Evolutionary conservation across 225 moss, liverwort and hornwort genomes (phyloP).

Genomic region (Ulota crispa): DNA sequence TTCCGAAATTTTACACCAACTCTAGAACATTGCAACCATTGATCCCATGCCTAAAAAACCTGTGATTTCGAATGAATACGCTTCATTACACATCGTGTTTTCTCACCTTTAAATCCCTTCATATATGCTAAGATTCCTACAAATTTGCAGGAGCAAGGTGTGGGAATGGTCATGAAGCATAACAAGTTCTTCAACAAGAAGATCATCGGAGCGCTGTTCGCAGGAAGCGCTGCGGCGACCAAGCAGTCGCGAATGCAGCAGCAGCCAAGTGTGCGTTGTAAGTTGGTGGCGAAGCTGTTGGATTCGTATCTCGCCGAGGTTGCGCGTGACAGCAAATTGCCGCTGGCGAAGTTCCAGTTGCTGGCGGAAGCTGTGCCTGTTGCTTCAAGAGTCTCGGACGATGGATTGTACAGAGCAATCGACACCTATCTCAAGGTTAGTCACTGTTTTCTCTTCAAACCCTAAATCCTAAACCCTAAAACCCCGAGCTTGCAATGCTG

Average conservation of each 20-base stretch:
- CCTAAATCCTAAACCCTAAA: too few species aligned
- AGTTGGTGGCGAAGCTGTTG: slow-evolving; percentile 75
- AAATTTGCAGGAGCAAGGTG: slow-evolving; percentile 34
- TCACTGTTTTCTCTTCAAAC: background rate
- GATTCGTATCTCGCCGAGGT: slow-evolving; percentile 91
- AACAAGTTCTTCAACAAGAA: slow-evolving; percentile 36
- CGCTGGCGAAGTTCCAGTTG: slow-evolving; percentile 64
- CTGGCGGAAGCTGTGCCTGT: slow-evolving; percentile 76
- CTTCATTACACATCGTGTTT: background rate
- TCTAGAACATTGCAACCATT: background rate
- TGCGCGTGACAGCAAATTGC: slow-evolving; percentile 71
- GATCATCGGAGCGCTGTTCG: slow-evolving; percentile 22
- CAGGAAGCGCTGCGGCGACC: slow-evolving; percentile 2
- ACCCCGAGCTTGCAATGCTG: background rate
- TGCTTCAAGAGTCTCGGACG: slow-evolving; percentile 62
- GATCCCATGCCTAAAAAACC: background rate
- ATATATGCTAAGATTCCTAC: background rate
- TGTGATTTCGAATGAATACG: background rate
- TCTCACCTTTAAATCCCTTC: too few species aligned
- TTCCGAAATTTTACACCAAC: too few species aligned
- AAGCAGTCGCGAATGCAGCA: slow-evolving; percentile 32
- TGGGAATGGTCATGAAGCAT: slow-evolving; percentile 14
- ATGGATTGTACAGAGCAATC: slow-evolving; percentile 86
- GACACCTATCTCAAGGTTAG: slow-evolving; percentile 90
- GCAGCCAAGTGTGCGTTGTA: slow-evolving; percentile 42